Conservation (phyloP, 1,139 yeast species). For the Yamadazyma taylorii region DNA sequence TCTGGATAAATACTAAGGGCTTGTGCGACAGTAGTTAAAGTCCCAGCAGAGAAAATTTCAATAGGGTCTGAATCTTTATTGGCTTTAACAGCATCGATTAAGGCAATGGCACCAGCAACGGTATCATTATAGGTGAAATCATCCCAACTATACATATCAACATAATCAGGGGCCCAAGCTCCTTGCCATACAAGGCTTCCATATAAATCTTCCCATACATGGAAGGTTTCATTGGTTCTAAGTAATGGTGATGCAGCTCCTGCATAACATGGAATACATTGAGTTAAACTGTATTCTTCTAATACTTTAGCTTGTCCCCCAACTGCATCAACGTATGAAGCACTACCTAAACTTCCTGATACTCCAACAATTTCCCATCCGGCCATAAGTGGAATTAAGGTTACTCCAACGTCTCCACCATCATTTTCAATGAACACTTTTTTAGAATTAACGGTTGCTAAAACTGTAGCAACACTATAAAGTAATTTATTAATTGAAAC, state of each 20-base stretch:
- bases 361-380: constrained; percentile 40
- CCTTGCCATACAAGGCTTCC: constrained; percentile 46
- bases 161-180: constrained; percentile 30
- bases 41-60: constrained; percentile 38
- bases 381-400: constrained; percentile 35
- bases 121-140: constrained; percentile 27
- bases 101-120: constrained; percentile 34
- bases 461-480: constrained; percentile 2
- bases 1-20: constrained; percentile 38
- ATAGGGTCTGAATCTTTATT: constrained; percentile 30
- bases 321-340: constrained; percentile 34
- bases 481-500: background rate
- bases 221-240: constrained; percentile 38
- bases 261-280: constrained; percentile 38
- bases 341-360: constrained; percentile 37
- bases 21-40: constrained; percentile 44
- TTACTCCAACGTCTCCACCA: constrained; percentile 31
- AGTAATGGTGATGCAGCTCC: constrained; percentile 39
- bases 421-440: constrained; percentile 43
- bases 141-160: constrained; percentile 28
- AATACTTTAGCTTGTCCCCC: constrained; percentile 29
- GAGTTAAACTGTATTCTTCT: constrained; percentile 27
- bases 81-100: constrained; percentile 36
- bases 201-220: constrained; percentile 33
- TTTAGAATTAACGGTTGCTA: constrained; percentile 10